Evolutionary conservation across 768 basidiomycete genomes (phyloP).

Genomic region (Tylopilus vinaceipallidus): DNA sequence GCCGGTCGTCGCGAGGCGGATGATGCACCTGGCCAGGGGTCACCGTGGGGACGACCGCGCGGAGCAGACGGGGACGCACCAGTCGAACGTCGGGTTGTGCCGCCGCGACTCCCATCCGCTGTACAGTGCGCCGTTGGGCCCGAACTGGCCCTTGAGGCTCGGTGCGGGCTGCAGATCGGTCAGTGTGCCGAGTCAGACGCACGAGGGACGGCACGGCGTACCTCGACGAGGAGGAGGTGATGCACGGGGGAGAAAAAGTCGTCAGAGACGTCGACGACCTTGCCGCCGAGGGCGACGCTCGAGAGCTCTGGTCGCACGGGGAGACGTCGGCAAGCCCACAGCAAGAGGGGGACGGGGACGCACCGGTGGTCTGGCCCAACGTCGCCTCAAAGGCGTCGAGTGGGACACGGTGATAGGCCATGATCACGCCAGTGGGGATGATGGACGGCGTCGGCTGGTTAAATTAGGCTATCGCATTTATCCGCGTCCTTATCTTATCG

Average conservation of each 20-base stretch:
- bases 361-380: conserved; percentile 55
- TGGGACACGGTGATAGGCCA: conserved; percentile 45
- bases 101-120: conserved; percentile 93
- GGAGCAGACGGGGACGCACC: conserved; percentile 45
- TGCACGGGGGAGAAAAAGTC: conserved; percentile 92
- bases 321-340: background rate
- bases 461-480: too few species aligned
- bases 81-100: conserved; percentile 88
- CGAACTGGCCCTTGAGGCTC: conserved; percentile 94
- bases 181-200: too few species aligned
- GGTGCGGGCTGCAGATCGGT: conserved; percentile 62
- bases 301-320: conserved; percentile 67
- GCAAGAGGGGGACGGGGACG: background rate
- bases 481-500: too few species aligned
- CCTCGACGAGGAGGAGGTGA: conserved; percentile 81
- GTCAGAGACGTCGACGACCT: conserved; percentile 77
- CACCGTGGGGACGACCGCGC: background rate
- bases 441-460: too few species aligned
- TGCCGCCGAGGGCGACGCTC: conserved; percentile 77
- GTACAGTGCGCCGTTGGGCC: conserved; percentile 90
- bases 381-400: conserved; percentile 45
- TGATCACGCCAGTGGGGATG: too few species aligned
- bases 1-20: conserved; percentile 80
- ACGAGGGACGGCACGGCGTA: conserved; percentile 30
- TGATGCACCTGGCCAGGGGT: conserved; percentile 69